Evolutionary conservation across 805 yeast species (phyloP).

Genomic region (Vanderwaltozyma verrucispora): DNA sequence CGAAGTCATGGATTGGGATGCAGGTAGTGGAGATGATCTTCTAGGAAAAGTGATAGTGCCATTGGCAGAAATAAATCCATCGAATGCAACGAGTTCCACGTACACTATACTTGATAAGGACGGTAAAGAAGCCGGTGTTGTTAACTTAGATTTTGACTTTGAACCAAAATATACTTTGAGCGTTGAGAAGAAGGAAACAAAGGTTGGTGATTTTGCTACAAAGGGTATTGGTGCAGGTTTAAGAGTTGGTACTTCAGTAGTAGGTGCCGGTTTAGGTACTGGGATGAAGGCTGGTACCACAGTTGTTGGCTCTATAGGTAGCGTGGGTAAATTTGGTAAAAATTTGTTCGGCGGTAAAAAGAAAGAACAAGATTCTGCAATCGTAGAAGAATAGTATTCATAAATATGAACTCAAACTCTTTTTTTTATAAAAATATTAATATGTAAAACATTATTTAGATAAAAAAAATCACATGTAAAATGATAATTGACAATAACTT

Average conservation of each 20-base stretch:
- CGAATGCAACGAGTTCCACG: slow-evolving; percentile 37
- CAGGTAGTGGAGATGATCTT: slow-evolving; percentile 78
- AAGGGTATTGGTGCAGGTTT: slow-evolving; percentile 38
- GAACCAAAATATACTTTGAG: slow-evolving; percentile 57
- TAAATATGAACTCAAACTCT: too few relatives aligned
- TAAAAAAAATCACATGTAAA: neutral
- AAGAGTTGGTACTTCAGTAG: slow-evolving; percentile 34
- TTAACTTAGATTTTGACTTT: slow-evolving; percentile 50
- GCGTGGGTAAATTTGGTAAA: slow-evolving; percentile 23
- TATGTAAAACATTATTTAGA: too few relatives aligned
- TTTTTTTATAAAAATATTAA: too few relatives aligned
- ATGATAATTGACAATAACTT: neutral
- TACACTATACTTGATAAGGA: slow-evolving; percentile 34
- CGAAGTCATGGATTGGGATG: slow-evolving; percentile 81
- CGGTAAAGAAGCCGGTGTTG: slow-evolving; percentile 45
- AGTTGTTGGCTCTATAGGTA: slow-evolving; percentile 32
- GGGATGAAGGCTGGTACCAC: slow-evolving; percentile 28
- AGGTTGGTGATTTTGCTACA: slow-evolving; percentile 40
- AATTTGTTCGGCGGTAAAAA: slow-evolving; percentile 11
- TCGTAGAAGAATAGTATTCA: too few relatives aligned
- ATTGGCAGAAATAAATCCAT: slow-evolving; percentile 43
- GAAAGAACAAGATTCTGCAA: too few relatives aligned
- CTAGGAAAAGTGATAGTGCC: slow-evolving; percentile 57
- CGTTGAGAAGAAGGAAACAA: slow-evolving; percentile 30
- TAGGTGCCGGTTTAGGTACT: slow-evolving; percentile 37